These are phyloP conservation scores for Geotrichum histeridarum DNA, from an alignment of 1,139 yeast species.

Conservation along the genomic window DNA sequence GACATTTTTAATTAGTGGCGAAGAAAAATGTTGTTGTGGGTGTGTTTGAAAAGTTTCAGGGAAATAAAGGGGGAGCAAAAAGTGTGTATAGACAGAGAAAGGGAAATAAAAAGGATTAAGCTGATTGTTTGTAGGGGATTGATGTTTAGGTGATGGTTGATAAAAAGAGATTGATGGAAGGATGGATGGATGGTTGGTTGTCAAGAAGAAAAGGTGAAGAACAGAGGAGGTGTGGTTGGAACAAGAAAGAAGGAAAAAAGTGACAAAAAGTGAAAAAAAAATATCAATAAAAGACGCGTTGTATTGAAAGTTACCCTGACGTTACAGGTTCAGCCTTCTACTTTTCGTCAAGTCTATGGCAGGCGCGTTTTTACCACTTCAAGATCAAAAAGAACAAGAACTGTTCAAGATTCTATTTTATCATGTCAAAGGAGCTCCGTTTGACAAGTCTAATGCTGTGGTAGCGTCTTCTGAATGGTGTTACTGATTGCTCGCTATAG, in stretches of 20 bases:
- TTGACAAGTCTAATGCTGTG: no score
- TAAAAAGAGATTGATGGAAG: not conserved
- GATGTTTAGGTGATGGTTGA: not conserved
- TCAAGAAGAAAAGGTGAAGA: not conserved
- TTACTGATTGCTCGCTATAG: no score
- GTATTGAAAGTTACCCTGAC: not conserved
- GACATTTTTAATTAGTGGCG: constrained; percentile 45
- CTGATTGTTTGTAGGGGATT: not conserved
- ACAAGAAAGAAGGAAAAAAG: constrained; percentile 1
- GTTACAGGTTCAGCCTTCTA: not conserved
- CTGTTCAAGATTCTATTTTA: no score
- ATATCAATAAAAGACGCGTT: not conserved
- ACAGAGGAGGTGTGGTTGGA: constrained; percentile 1
- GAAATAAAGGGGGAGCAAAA: not conserved
- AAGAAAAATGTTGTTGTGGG: not conserved
- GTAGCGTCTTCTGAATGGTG: no score
- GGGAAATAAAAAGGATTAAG: not conserved
- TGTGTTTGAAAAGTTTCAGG: not conserved
- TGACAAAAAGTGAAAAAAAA: not conserved
- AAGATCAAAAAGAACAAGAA: no score
- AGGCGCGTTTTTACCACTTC: no score
- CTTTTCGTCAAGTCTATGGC: not conserved
- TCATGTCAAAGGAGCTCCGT: no score
- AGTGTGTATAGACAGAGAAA: not conserved
- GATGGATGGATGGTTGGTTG: not conserved